Base-by-base conservation (phyloP, 2,329 filamentous ascomycete genomes). In the Penicillium glabrum region DNA sequence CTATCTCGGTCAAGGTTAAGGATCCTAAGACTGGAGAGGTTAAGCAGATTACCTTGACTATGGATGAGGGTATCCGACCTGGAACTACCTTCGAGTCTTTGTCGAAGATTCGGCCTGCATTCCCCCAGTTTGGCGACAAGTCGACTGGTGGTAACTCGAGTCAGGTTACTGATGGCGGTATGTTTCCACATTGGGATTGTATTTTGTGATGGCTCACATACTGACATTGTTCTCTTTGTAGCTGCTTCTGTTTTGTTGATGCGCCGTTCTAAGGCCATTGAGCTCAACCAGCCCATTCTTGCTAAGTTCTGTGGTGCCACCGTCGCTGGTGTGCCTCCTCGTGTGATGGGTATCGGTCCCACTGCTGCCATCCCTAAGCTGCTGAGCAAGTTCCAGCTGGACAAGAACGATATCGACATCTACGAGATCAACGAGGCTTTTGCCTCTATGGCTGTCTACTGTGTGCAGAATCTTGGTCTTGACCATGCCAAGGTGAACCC, bases 371-470 rank as follows among this genome's bases (percentile, higher is more conserved):
- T 88, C 60, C 86, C 85, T 61, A 99, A 99, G 85, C 86, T 99
- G 29, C 84, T 99, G 46, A 77, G 78, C 70, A 88, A 95, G 79
- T 87, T 89, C 83, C 86, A 89, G 76, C 77, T 99, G 59, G 85
- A 83, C 24, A 80, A 96, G 53, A 84, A 88, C 57, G 95, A 98
- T 67, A 85, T 95, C 60, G 95, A 99, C 71, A 83, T 98, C 35
- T 82, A 93, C 66, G 95, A 98, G 83, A 79, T 99, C 72, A 99
- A 99, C 80, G 95, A 99, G 83, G 95, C 95, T 1, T 99, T 99
- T 70, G 93, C 93, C 23, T 95, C 90, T 51, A 98, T 98, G 95
- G 93, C 91, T 1, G 93, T 97, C 29, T 98, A 97, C 84, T 96
- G 92, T 78, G 79, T 89, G 54, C 83, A 91, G 68, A 85, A 93